Evolutionary conservation across 345 rosid genomes (phyloP).

Genomic region (Conringia planisiliqua): DNA sequence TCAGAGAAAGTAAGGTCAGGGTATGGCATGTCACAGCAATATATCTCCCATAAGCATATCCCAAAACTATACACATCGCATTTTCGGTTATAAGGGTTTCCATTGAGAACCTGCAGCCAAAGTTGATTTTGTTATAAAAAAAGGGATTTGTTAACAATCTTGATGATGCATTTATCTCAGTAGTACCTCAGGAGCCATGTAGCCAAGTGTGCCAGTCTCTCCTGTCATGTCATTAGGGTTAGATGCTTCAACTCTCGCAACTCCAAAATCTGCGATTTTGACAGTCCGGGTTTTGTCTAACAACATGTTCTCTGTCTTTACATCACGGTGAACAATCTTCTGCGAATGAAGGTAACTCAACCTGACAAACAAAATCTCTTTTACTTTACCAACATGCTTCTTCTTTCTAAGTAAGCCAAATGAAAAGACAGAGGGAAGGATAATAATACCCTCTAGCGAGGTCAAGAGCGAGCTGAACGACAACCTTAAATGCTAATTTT

Average conservation of each 20-base stretch:
- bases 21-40: constrained; percentile 99
- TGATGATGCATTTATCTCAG: not conserved
- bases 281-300: constrained; percentile 79
- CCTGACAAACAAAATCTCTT: constrained; percentile 35
- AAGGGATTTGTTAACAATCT: not conserved
- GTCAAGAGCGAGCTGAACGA: constrained; percentile 89
- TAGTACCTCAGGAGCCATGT: constrained; percentile 99
- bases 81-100: constrained; percentile 90
- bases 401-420: not conserved
- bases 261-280: constrained; percentile 97
- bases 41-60: constrained; percentile 95
- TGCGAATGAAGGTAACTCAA: constrained; percentile 92
- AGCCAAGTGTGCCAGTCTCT: constrained; percentile 98
- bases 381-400: not conserved
- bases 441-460: constrained; percentile 86
- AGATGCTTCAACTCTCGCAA: constrained; percentile 98
- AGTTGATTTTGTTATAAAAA: not conserved
- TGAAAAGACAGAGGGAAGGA: not conserved
- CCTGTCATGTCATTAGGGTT: constrained; percentile 99
- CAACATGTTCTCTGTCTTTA: constrained; percentile 98
- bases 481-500: constrained; percentile 90
- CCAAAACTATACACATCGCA: constrained; percentile 98
- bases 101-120: constrained; percentile 80
- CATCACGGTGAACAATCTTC: constrained; percentile 98
- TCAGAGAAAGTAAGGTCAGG: constrained; percentile 94